Evolutionary conservation across 345 rosid species (phyloP).

Genomic region (Geranium rotundifolium): DNA sequence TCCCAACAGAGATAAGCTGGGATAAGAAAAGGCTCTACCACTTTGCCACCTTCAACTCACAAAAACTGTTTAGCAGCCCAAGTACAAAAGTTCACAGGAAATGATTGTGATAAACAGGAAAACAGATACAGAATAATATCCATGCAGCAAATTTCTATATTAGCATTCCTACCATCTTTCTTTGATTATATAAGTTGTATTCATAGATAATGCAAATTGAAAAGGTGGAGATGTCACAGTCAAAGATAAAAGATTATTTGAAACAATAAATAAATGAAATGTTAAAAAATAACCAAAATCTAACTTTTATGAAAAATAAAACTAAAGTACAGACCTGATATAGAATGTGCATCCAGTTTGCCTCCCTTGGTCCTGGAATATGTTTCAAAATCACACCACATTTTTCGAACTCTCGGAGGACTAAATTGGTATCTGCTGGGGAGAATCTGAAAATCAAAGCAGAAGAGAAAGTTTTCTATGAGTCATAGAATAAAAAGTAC

Average conservation of each 20-base stretch:
- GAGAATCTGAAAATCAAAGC: constrained; percentile 47
- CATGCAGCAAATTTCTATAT: too few species aligned
- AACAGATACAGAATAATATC: too few species aligned
- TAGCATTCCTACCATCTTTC: too few species aligned
- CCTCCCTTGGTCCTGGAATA: constrained; percentile 88
- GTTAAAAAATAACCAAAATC: not conserved
- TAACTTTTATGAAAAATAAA: not conserved
- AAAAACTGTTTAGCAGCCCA: too few species aligned
- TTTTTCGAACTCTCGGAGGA: constrained; percentile 87
- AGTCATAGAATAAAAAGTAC: not conserved
- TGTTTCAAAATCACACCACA: constrained; percentile 83
- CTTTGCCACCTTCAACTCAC: too few species aligned
- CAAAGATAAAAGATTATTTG: not conserved
- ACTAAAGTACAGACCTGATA: constrained; percentile 48
- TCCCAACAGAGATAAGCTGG: too few species aligned
- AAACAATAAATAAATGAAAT: too few species aligned
- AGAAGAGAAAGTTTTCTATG: not conserved
- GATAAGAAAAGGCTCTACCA: too few species aligned
- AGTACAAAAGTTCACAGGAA: too few species aligned
- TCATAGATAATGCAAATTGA: not conserved
- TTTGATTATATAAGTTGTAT: not conserved
- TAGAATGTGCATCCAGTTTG: constrained; percentile 96
- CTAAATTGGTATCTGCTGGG: constrained; percentile 80
- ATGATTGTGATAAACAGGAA: too few species aligned
- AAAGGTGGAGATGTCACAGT: not conserved